Percentiles rank a stretch among this genome's conserved stretches.
phyloP scores from a whole-genome alignment of 2,329 filamentous ascomycete genomes.

The Thelonectria olida region DNA sequence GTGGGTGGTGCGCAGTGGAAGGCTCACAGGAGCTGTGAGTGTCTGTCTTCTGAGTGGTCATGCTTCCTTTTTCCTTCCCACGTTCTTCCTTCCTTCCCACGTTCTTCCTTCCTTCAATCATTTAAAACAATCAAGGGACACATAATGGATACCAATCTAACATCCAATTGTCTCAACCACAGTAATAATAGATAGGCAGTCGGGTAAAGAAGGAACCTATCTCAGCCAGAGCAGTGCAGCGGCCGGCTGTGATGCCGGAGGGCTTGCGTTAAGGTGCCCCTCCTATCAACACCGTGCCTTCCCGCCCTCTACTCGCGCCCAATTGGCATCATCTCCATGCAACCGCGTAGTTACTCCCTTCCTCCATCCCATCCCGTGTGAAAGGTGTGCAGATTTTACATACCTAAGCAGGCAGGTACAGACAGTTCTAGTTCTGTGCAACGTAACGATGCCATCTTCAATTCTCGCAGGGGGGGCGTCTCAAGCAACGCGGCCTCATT shows the following conservation, averaged over 20 bases:
- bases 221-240: not conserved
- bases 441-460: not conserved
- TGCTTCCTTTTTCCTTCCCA: not conserved
- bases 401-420: too few species aligned
- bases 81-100: not conserved
- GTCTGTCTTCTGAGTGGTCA: not conserved
- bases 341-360: too few species aligned
- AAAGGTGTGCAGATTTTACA: too few species aligned
- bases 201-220: not conserved
- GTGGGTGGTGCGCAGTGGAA: not conserved
- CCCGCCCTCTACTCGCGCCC: not conserved
- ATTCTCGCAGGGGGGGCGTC: conserved; percentile 5
- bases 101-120: not conserved
- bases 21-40: too few species aligned
- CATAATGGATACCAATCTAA: not conserved
- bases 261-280: not conserved
- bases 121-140: not conserved
- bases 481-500: conserved; percentile 10
- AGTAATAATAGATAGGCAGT: not conserved
- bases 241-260: not conserved
- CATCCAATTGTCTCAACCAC: not conserved
- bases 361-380: too few species aligned
- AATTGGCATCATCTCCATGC: too few species aligned
- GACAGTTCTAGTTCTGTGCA: too few species aligned
- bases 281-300: not conserved